Evolutionary conservation across 345 rosid genomes (phyloP).

Genomic region (Linum usitatissimum): DNA sequence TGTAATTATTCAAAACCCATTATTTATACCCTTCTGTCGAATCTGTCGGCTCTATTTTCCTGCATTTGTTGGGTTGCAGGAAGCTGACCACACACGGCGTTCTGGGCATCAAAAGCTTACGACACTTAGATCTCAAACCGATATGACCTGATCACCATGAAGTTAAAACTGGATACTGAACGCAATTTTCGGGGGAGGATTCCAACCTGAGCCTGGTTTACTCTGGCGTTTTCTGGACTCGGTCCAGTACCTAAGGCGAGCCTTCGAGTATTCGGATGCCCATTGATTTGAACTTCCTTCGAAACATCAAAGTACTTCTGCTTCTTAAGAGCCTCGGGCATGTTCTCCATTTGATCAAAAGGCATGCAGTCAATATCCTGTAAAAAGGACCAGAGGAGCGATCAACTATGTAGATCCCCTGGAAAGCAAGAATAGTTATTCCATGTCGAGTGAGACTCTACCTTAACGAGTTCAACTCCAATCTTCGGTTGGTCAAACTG

Average conservation of each 20-base stretch:
- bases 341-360: constrained; percentile 61
- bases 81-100: constrained; percentile 28
- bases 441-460: constrained; percentile 1
- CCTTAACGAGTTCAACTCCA: constrained; percentile 23
- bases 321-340: constrained; percentile 81
- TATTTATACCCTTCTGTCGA: constrained; percentile 49
- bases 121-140: too few relatives aligned
- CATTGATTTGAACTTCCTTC: constrained; percentile 42
- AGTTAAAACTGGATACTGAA: neutral
- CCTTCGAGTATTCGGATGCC: constrained; percentile 30
- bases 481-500: constrained; percentile 23
- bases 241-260: constrained; percentile 27
- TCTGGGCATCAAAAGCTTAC: constrained; percentile 28
- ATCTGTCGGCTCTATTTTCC: constrained; percentile 48
- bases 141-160: too few relatives aligned
- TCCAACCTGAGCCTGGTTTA: constrained; percentile 34
- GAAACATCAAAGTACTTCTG: constrained; percentile 31
- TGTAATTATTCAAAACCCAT: neutral
- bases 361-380: constrained; percentile 99
- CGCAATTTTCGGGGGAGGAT: neutral
- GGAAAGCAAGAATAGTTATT: neutral
- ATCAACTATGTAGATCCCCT: neutral
- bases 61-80: constrained; percentile 22
- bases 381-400: constrained; percentile 5
- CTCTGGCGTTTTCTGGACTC: constrained; percentile 27